Evolutionary conservation across 2,329 filamentous ascomycete species (phyloP).

Genomic region (Orbilia ellipsospora): DNA sequence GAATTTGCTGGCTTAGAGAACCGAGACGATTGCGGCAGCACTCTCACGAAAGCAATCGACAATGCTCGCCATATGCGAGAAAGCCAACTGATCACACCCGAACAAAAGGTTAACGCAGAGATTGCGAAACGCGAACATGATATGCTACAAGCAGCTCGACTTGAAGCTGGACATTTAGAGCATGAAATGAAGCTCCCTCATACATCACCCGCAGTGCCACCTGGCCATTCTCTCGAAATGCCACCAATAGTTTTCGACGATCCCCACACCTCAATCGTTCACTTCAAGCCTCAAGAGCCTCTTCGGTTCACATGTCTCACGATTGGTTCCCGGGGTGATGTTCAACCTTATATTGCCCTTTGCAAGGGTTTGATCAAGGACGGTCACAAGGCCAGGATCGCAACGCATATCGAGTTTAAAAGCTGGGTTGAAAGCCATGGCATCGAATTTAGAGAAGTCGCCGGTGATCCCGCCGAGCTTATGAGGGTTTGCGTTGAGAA

Average conservation of each 20-base stretch:
- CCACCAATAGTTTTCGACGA: slow-evolving; percentile 90
- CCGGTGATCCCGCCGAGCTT: slow-evolving; percentile 89
- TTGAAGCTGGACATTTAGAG: slow-evolving; percentile 63
- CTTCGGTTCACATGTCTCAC: slow-evolving; percentile 91
- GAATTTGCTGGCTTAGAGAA: slow-evolving; percentile 82
- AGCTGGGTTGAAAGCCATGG: slow-evolving; percentile 91
- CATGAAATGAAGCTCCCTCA: slow-evolving; percentile 62
- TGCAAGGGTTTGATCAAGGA: slow-evolving; percentile 90
- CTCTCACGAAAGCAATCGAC: slow-evolving; percentile 80
- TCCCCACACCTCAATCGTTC: slow-evolving; percentile 83
- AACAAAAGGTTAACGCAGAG: slow-evolving; percentile 77
- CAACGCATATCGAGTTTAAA: slow-evolving; percentile 90
- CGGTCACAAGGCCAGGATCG: slow-evolving; percentile 86
- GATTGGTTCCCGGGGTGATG: slow-evolving; percentile 93
- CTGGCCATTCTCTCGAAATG: slow-evolving; percentile 64
- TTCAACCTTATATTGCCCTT: slow-evolving; percentile 96
- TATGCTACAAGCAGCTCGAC: slow-evolving; percentile 78
- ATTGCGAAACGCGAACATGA: slow-evolving; percentile 83
- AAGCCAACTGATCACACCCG: slow-evolving; percentile 73
- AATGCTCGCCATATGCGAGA: slow-evolving; percentile 76
- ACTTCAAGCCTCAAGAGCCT: slow-evolving; percentile 85
- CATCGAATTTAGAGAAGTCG: slow-evolving; percentile 89
- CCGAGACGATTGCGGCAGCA: slow-evolving; percentile 89
- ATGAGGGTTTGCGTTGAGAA: slow-evolving; percentile 98
- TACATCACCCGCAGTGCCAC: slow-evolving; percentile 56